These are phyloP conservation scores for Suillus bovinus DNA, from an alignment of 768 basidiomycete genomes.

Conservation along the genomic window DNA sequence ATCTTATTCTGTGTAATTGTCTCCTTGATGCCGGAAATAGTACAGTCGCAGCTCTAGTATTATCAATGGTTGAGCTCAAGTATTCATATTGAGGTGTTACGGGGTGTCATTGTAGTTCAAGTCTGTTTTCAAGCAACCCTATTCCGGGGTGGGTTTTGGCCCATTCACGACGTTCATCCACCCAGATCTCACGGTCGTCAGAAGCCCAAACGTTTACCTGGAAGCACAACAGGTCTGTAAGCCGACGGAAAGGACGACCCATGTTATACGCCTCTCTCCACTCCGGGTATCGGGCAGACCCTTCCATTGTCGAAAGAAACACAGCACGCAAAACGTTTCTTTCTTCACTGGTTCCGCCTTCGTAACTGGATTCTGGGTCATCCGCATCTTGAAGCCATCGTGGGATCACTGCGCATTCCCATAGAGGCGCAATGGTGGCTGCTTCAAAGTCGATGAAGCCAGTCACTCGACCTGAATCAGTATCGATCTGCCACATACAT, in stretches of 20 bases:
- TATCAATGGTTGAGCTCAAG: too few species aligned
- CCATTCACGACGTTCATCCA: constrained; percentile 4
- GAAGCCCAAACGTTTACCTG: constrained; percentile 3
- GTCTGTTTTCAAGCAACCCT: not conserved
- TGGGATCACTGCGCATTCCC: constrained; percentile 25
- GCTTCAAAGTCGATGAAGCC: constrained; percentile 23
- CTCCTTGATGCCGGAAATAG: too few species aligned
- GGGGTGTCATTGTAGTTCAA: not conserved
- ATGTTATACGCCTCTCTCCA: constrained; percentile 1
- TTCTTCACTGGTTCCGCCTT: not conserved
- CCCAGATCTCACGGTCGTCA: not conserved
- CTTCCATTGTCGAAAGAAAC: not conserved
- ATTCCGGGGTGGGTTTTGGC: constrained; percentile 1
- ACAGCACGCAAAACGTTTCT: not conserved
- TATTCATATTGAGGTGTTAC: too few species aligned
- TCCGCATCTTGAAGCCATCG: constrained; percentile 20
- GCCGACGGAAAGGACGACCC: constrained; percentile 1
- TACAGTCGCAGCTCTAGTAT: too few species aligned
- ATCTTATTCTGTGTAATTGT: too few species aligned
- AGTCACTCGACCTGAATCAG: constrained; percentile 1
- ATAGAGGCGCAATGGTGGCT: constrained; percentile 22
- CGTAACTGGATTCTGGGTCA: constrained; percentile 13
- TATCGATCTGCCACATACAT: not conserved
- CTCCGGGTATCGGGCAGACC: too few species aligned
- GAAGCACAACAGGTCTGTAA: not conserved